Percentiles rank a stretch among this genome's conserved stretches.
Conservation (phyloP, 805 yeast species). For the Ogataea salicorniae region DNA sequence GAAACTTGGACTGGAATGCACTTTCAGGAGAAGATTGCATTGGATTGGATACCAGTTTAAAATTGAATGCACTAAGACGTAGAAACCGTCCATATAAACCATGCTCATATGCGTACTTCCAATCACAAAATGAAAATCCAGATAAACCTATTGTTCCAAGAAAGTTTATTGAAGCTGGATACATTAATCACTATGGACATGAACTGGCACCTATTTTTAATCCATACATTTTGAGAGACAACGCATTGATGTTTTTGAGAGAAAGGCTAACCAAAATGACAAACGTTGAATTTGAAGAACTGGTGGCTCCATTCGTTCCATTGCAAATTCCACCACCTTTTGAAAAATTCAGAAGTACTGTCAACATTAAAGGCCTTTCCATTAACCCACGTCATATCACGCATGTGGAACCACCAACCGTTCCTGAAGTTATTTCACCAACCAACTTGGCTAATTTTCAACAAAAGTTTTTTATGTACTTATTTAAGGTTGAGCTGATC, state of each 20-base stretch:
- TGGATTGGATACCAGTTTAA: too few species aligned
- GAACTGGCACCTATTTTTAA: constrained; percentile 1
- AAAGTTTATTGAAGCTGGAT: constrained; percentile 3
- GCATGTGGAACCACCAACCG: constrained; percentile 2
- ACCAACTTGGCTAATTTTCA: constrained; percentile 13
- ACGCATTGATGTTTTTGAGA: constrained; percentile 9
- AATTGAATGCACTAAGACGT: too few species aligned
- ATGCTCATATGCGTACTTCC: background rate
- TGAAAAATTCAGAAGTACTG: constrained; percentile 3
- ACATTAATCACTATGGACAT: constrained; percentile 1
- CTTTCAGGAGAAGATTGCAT: too few species aligned
- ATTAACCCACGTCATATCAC: background rate
- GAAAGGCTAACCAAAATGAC: constrained; percentile 4
- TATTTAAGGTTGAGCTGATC: constrained; percentile 1
- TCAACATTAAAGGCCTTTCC: background rate
- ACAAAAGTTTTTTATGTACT: constrained; percentile 7
- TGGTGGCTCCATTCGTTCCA: constrained; percentile 9
- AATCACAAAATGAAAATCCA: background rate
- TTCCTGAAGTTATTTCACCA: constrained; percentile 4
- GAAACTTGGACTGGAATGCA: too few species aligned
- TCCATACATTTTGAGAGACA: constrained; percentile 4
- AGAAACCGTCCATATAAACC: background rate
- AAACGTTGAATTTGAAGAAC: constrained; percentile 2
- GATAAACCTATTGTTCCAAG: background rate
- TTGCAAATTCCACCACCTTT: constrained; percentile 9